These are phyloP conservation scores for Candida buenavistaensis DNA, from an alignment of 1,139 yeast genomes.

Conservation along the genomic window DNA sequence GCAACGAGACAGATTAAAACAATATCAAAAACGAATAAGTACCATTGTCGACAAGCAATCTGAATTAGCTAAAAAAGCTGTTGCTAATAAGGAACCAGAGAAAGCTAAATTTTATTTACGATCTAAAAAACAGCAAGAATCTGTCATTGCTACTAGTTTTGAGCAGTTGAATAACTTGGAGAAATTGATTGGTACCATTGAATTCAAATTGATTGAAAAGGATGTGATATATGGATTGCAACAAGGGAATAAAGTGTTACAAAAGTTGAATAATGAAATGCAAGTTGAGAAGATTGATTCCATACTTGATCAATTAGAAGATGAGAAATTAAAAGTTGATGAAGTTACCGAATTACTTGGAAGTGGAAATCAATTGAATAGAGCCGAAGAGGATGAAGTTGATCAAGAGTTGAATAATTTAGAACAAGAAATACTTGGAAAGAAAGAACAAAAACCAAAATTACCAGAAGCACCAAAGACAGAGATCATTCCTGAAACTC, in stretches of 20 bases:
- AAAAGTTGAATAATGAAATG: slow-evolving; percentile 74
- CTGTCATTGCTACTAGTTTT: slow-evolving; percentile 65
- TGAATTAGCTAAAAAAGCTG: slow-evolving; percentile 56
- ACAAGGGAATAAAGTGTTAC: slow-evolving; percentile 77
- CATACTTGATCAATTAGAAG: slow-evolving; percentile 82
- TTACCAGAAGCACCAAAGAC: slow-evolving; percentile 22
- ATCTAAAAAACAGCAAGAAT: slow-evolving; percentile 79
- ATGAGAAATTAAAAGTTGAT: slow-evolving; percentile 75
- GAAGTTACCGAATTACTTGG: slow-evolving; percentile 56
- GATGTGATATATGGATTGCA: slow-evolving; percentile 79
- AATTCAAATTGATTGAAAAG: slow-evolving; percentile 83
- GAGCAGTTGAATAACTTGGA: slow-evolving; percentile 80
- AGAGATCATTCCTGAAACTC: slow-evolving; percentile 22
- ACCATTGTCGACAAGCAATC: slow-evolving; percentile 58
- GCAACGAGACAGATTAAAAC: slow-evolving; percentile 81
- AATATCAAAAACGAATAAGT: slow-evolving; percentile 66
- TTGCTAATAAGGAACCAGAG: slow-evolving; percentile 52
- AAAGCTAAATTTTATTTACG: slow-evolving; percentile 72
- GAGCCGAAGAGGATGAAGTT: slow-evolving; percentile 63
- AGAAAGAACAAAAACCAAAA: slow-evolving; percentile 11
- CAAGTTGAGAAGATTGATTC: slow-evolving; percentile 76
- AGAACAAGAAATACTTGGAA: slow-evolving; percentile 42
- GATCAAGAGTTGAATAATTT: slow-evolving; percentile 60
- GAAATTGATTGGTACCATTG: slow-evolving; percentile 70
- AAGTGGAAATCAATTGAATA: slow-evolving; percentile 39